Evolutionary conservation across 192 early-diverging fungal species (phyloP).

Genomic region (Thamnidium elegans): DNA sequence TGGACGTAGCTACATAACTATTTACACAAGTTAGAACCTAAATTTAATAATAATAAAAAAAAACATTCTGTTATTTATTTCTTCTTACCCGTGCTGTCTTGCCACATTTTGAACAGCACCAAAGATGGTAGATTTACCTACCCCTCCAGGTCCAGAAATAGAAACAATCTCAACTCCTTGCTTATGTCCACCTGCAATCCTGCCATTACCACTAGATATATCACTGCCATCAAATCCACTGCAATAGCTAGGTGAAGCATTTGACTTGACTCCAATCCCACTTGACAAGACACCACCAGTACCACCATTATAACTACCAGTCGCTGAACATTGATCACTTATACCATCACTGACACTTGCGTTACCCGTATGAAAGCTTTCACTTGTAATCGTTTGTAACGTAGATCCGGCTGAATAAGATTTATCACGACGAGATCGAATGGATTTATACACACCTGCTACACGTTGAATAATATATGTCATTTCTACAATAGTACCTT

Average conservation of each 20-base stretch:
- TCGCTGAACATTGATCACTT: slow-evolving; percentile 8
- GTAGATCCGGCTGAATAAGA: slow-evolving; percentile 14
- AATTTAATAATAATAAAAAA: neutral
- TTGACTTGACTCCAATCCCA: slow-evolving; percentile 3
- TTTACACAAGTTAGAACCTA: neutral
- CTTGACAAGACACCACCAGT: neutral
- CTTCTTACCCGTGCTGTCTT: slow-evolving; percentile 24
- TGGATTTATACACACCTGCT: slow-evolving; percentile 10
- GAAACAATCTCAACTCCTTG: slow-evolving; percentile 20
- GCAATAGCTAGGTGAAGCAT: slow-evolving; percentile 20
- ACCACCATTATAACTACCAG: neutral
- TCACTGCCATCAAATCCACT: slow-evolving; percentile 17
- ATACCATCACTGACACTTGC: neutral
- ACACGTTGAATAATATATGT: slow-evolving; percentile 21
- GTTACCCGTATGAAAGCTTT: neutral
- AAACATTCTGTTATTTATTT: neutral
- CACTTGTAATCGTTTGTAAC: slow-evolving; percentile 3
- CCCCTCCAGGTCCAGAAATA: slow-evolving; percentile 30
- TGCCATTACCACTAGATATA: slow-evolving; percentile 14
- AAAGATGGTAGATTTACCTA: slow-evolving; percentile 30
- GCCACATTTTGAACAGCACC: slow-evolving; percentile 31
- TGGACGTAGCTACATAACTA: slow-evolving; percentile 29
- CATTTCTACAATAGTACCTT: slow-evolving; percentile 26
- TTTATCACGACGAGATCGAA: slow-evolving; percentile 2
- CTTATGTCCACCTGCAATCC: neutral